Base-by-base conservation (phyloP, 2,329 filamentous ascomycete species). In the Shiraia sp. region DNA sequence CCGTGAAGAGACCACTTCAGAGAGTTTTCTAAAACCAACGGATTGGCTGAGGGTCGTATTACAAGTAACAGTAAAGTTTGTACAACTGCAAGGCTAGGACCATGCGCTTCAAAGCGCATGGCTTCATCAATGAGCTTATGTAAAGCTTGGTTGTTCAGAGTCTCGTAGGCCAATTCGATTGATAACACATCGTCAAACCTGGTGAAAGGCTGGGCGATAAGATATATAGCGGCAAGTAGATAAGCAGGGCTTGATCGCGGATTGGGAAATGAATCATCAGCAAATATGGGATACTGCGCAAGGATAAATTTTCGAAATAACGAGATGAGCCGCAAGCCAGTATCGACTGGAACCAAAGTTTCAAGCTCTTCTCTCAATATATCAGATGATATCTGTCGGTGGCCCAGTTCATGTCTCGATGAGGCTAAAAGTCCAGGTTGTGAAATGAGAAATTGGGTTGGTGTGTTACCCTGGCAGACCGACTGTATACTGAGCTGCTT, bases 401-500 rank as follows among this genome's bases (percentile, higher is more conserved):
- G 36, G 6, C 36, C 36, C 42, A 33, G 40, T 29, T 45, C 42
- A 4, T 32, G 13, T 32, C 42, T 45, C n/a, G 42, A 36, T 10
- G 14, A 23, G 13, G 36, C 28, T 15, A 45, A 40, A 9, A 36
- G 10, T 27, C 36, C 41, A 23, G 45, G 41, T 28, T 39, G 40
- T 9, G 45, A 45, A 6, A 49, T 23, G 9, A 49, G 24, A 13
- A 45, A 49, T 26, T 49, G 45, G 6, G 27, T 42, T 25, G 45
- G 45, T 28, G 29, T 14, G 29, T 6, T 34, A 8, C 37, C 38
- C 10, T 32, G 25, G n/a, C n/a, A 42, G 16, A 38, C 33, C 22
- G 45, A 45, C 3, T 45, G 45, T 26, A 49, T 42, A 27, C 32
- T 42, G 24, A 49, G 34, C 26, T 49, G 37, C 22, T 49, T 49